Conservation (phyloP, 768 basidiomycete species). For the Suillus tomentosus region DNA sequence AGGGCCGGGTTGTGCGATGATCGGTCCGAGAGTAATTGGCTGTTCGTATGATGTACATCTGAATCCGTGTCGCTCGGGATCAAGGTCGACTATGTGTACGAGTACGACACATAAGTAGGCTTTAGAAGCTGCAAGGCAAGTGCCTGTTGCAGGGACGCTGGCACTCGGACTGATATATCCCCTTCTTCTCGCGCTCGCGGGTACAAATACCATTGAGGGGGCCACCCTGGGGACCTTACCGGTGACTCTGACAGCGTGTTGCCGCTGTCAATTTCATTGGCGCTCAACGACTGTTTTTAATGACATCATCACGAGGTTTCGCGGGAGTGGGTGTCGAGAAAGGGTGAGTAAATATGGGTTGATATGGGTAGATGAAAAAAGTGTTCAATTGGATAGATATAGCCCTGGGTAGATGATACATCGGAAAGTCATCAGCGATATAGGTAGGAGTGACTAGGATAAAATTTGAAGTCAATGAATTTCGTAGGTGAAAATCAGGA, state of each 20-base stretch:
- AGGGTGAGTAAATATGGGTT: background rate
- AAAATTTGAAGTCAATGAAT: too few species aligned
- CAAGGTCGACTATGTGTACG: background rate
- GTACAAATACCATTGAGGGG: too few species aligned
- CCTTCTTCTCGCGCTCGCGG: background rate
- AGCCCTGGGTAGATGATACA: background rate
- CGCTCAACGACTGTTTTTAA: background rate
- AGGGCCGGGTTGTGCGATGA: too few species aligned
- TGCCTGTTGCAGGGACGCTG: background rate
- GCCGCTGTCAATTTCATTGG: background rate
- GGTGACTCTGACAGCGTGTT: background rate
- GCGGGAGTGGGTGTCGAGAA: background rate
- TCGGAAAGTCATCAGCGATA: background rate
- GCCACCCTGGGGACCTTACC: background rate
- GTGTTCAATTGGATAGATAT: background rate
- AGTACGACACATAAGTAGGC: background rate
- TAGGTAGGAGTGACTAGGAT: too few species aligned
- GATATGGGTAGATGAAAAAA: conserved; percentile 2
- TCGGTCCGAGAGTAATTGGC: background rate
- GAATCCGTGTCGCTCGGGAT: background rate
- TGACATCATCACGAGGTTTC: background rate
- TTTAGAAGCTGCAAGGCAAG: background rate
- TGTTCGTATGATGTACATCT: background rate
- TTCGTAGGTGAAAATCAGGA: background rate
- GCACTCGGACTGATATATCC: background rate